Evolutionary conservation across 169 alveolate species (phyloP).

Genomic region (Plasmodium adleri): DNA sequence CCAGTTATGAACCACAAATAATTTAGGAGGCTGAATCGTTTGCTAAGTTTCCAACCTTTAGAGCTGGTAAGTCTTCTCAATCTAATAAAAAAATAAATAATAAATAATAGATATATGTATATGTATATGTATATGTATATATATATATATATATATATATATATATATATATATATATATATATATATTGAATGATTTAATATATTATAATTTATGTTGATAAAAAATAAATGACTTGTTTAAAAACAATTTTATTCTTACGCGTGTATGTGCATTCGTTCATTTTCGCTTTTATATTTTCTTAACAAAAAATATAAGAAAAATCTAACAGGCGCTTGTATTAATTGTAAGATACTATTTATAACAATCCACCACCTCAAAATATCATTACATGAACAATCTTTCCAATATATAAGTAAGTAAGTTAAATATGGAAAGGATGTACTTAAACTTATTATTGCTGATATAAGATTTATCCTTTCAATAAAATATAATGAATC

Average conservation of each 20-base stretch:
- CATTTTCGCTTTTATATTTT: constrained; percentile 72
- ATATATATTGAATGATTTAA: neutral
- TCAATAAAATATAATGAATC: constrained; percentile 73
- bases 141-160: neutral
- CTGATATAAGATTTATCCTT: constrained; percentile 75
- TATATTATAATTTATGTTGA: neutral
- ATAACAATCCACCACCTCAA: constrained; percentile 77
- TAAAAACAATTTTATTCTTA: constrained; percentile 19
- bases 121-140: neutral
- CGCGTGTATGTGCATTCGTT: constrained; percentile 76
- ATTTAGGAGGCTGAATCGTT: constrained; percentile 76
- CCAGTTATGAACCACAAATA: constrained; percentile 84
- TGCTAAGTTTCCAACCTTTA: constrained; percentile 83
- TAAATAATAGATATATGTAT: neutral
- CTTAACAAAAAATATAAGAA: constrained; percentile 58
- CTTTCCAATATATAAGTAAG: constrained; percentile 69
- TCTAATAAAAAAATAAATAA: constrained; percentile 5
- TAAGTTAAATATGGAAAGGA: constrained; percentile 74
- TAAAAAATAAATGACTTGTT: neutral
- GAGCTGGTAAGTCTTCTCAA: constrained; percentile 79
- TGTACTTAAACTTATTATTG: constrained; percentile 66
- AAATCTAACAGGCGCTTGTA: constrained; percentile 76
- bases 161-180: neutral
- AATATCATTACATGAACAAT: constrained; percentile 74
- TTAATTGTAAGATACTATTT: constrained; percentile 62